phyloP scores from a whole-genome alignment of 805 yeast species.

The Phaffomyces opuntiae region DNA sequence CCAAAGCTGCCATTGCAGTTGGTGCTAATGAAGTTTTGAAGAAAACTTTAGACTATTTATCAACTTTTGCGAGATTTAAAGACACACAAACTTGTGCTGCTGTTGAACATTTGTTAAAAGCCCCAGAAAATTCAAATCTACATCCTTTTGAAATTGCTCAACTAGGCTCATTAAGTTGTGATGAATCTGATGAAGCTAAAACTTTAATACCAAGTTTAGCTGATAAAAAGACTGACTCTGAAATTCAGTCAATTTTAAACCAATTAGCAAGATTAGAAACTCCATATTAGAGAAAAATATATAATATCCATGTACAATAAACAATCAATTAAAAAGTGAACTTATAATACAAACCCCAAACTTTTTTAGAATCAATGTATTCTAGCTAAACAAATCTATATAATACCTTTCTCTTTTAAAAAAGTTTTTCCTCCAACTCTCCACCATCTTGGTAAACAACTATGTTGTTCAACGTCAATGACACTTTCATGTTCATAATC shows the following conservation, averaged over 20 bases:
- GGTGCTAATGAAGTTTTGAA: conserved; percentile 84
- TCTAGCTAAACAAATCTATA: conserved; percentile 2
- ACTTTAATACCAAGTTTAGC: conserved; percentile 85
- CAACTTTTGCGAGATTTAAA: conserved; percentile 83
- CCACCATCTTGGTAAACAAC: conserved; percentile 78
- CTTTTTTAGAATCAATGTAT: not conserved
- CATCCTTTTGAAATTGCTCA: conserved; percentile 98
- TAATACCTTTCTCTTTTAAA: conserved; percentile 32
- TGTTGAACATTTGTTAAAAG: conserved; percentile 75
- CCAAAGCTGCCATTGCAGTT: conserved; percentile 49
- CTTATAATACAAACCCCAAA: not conserved
- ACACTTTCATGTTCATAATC: conserved; percentile 36
- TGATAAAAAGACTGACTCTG: conserved; percentile 77
- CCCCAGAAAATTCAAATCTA: conserved; percentile 64
- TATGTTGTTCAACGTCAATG: conserved; percentile 38
- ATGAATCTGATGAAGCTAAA: conserved; percentile 95
- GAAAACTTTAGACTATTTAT: conserved; percentile 81
- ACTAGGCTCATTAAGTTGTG: conserved; percentile 81
- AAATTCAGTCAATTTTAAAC: conserved; percentile 78
- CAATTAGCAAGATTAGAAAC: conserved; percentile 69
- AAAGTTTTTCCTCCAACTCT: conserved; percentile 57
- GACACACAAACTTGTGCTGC: conserved; percentile 91
- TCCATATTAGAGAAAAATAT: conserved; percentile 24
- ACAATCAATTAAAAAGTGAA: not conserved
- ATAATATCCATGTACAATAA: not conserved